phyloP scores from a whole-genome alignment of 163 green algal species.

The Scenedesmus sp. region DNA sequence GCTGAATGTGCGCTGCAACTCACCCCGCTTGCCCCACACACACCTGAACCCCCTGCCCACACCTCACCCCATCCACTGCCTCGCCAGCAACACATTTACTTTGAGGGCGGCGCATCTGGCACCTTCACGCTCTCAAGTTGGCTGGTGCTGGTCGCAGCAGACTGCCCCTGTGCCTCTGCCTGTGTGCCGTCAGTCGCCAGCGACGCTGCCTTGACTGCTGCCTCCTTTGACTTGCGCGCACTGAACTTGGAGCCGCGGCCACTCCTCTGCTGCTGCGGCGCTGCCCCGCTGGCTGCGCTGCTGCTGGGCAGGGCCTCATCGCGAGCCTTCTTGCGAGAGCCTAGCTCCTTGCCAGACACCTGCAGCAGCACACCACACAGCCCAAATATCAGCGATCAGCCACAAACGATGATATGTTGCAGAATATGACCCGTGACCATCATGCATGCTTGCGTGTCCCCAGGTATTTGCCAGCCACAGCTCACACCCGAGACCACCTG shows the following conservation, averaged over 20 bases:
- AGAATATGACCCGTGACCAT: no score
- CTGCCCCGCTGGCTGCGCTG: conserved; percentile 33
- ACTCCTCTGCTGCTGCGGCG: conserved; percentile 43
- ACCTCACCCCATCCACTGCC: neutral
- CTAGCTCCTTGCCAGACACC: conserved; percentile 71
- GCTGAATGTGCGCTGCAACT: neutral
- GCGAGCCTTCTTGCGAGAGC: conserved; percentile 61
- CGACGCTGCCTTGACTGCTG: conserved; percentile 70
- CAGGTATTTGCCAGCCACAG: no score
- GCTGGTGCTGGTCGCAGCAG: neutral
- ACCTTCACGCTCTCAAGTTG: conserved; percentile 28
- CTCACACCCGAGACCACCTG: no score
- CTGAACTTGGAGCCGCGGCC: conserved; percentile 81
- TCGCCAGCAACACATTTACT: neutral
- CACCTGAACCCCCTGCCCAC: neutral
- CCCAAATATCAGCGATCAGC: neutral
- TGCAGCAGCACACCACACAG: neutral
- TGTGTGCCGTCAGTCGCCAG: conserved; percentile 9
- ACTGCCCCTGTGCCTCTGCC: neutral
- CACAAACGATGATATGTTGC: no score
- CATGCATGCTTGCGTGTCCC: no score
- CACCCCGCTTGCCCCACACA: neutral
- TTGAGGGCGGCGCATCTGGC: conserved; percentile 40
- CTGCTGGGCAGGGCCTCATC: conserved; percentile 33
- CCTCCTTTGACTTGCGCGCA: conserved; percentile 81